Percentiles rank a stretch among this genome's conserved stretches.
phyloP scores from a whole-genome alignment of 148 eudicot species.

The Heliamphora exappendiculata region DNA sequence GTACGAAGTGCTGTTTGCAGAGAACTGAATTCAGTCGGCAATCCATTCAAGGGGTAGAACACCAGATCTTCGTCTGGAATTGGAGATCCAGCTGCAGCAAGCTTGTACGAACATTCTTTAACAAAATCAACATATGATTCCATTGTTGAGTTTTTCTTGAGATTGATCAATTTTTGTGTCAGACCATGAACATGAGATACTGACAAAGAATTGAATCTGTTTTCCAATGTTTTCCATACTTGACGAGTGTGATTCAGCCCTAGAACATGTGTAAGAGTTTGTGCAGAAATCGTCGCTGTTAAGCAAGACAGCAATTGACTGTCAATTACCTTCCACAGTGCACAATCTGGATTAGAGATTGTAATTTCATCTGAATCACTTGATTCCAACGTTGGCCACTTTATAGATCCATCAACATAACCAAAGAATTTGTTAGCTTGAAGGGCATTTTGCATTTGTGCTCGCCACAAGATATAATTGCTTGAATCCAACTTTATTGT shows the following conservation, averaged over 20 bases:
- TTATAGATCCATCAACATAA: no score
- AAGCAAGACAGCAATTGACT: not conserved
- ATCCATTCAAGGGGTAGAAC: not conserved
- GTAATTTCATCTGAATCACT: not conserved
- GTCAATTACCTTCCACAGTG: not conserved
- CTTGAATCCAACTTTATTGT: no score
- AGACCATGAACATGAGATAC: no score
- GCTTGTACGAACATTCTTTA: not conserved
- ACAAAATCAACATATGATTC: not conserved
- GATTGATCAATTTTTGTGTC: no score
- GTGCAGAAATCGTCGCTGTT: not conserved
- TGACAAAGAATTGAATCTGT: no score
- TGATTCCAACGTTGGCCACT: no score
- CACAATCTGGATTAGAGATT: not conserved
- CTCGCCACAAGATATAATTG: no score
- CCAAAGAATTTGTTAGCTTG: no score
- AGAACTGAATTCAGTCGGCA: not conserved
- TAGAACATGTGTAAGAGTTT: not conserved
- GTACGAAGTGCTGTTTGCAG: not conserved
- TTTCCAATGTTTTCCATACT: not conserved
- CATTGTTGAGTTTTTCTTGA: not conserved
- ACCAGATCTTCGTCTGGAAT: not conserved
- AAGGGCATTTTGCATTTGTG: no score
- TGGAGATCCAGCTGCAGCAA: not conserved
- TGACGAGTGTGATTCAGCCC: not conserved